These are phyloP conservation scores for Flaveria bidentis DNA, from an alignment of 129 eudicot genomes.

Conservation along the genomic window DNA sequence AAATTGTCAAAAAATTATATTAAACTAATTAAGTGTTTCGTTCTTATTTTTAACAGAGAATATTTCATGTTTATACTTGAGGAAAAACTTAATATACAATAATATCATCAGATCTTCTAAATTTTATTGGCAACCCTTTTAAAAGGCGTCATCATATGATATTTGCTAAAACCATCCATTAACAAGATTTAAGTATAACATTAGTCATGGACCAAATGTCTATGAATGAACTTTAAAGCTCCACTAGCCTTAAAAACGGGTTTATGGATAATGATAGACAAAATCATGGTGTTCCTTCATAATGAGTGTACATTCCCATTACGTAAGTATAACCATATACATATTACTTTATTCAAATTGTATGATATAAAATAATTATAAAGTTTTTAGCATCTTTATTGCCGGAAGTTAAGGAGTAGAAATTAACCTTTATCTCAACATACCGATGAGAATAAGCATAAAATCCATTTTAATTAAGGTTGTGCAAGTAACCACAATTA, in stretches of 20 bases:
- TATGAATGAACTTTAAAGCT: not conserved
- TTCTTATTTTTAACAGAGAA: too few species aligned
- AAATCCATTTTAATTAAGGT: too few species aligned
- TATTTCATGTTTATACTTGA: too few species aligned
- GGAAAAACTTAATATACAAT: too few species aligned
- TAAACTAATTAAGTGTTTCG: too few species aligned
- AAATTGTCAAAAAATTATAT: too few species aligned
- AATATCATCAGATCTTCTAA: too few species aligned
- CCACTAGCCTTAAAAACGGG: not conserved
- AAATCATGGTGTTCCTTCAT: constrained; percentile 1
- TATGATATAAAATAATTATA: not conserved
- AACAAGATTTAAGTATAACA: not conserved
- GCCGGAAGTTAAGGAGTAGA: not conserved
- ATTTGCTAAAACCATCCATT: not conserved
- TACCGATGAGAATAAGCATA: too few species aligned
- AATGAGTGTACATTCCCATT: not conserved
- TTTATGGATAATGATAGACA: constrained; percentile 1
- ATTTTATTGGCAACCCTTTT: too few species aligned
- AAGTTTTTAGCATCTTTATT: not conserved
- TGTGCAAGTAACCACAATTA: too few species aligned
- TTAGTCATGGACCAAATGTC: not conserved
- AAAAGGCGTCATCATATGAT: not conserved
- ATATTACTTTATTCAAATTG: not conserved
- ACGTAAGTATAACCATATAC: not conserved
- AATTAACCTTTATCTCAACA: too few species aligned